phyloP scores from a whole-genome alignment of 345 rosid genomes.

The Mangifera indica region DNA sequence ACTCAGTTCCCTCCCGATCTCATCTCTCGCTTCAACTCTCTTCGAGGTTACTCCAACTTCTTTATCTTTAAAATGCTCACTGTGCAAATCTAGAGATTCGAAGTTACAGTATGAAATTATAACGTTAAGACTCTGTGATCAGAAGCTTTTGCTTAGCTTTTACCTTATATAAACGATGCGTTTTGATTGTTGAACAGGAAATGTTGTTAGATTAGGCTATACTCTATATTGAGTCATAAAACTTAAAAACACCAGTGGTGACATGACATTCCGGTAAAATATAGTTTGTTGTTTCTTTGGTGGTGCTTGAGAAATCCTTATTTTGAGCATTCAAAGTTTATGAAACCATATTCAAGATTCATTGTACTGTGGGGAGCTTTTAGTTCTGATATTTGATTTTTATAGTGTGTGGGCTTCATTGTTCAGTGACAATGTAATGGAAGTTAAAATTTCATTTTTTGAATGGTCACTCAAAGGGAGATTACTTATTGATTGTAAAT shows the following conservation, averaged over 20 bases:
- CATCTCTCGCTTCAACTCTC: constrained; percentile 84
- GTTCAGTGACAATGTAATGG: not conserved
- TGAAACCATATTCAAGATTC: not conserved
- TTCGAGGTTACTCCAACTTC: constrained; percentile 53
- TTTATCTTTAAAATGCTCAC: not conserved
- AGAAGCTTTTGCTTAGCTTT: not conserved
- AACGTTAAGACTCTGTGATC: not conserved
- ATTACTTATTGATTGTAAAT: not conserved
- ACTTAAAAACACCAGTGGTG: not conserved
- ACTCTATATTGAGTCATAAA: constrained; percentile 1
- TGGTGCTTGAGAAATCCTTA: too few relatives aligned
- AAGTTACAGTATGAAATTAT: not conserved
- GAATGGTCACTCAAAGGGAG: not conserved
- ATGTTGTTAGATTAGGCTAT: not conserved
- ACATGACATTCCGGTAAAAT: not conserved
- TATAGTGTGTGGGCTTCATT: not conserved
- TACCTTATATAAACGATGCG: not conserved
- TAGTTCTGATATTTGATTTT: not conserved
- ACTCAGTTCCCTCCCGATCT: constrained; percentile 90
- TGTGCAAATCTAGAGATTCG: not conserved
- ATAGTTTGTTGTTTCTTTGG: not conserved
- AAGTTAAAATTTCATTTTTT: not conserved
- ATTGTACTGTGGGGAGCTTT: not conserved
- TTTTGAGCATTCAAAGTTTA: constrained; percentile 3
- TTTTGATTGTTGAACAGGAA: not conserved